phyloP scores from a whole-genome alignment of 1,284 basidiomycete species.

The Cystobasidium slooffiae region DNA sequence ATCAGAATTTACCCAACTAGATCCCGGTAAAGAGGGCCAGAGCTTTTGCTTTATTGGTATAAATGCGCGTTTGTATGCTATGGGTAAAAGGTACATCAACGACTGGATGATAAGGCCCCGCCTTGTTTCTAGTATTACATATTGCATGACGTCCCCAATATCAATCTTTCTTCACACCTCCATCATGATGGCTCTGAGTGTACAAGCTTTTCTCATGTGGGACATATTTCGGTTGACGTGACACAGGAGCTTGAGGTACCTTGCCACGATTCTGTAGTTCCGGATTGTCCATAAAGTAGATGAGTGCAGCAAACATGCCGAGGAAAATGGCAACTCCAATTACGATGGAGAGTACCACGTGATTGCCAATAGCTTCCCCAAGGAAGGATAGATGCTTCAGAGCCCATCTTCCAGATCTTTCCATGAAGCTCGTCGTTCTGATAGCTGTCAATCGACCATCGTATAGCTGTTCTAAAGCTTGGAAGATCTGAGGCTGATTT shows the following conservation, averaged over 20 bases:
- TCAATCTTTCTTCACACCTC: conserved; percentile 36
- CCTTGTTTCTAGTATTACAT: conserved; percentile 10
- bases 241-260: neutral
- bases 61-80: neutral
- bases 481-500: conserved; percentile 66
- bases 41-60: too few species aligned
- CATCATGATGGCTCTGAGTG: neutral
- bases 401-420: conserved; percentile 55
- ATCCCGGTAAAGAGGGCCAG: too few species aligned
- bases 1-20: neutral
- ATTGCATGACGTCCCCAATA: conserved; percentile 4
- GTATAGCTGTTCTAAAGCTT: conserved; percentile 71
- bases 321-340: conserved; percentile 52
- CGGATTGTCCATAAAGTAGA: conserved; percentile 50
- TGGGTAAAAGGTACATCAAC: neutral
- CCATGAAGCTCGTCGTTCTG: conserved; percentile 55
- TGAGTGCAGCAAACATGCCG: conserved; percentile 53
- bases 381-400: conserved; percentile 29
- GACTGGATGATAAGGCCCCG: neutral
- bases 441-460: conserved; percentile 65
- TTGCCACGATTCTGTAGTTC: conserved; percentile 10
- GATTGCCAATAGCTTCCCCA: conserved; percentile 47
- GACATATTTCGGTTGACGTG: conserved; percentile 28
- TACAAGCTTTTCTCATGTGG: conserved; percentile 38
- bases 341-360: conserved; percentile 56